phyloP scores from a whole-genome alignment of 2,329 filamentous ascomycete species.

The Xylariaceae sp. region DNA sequence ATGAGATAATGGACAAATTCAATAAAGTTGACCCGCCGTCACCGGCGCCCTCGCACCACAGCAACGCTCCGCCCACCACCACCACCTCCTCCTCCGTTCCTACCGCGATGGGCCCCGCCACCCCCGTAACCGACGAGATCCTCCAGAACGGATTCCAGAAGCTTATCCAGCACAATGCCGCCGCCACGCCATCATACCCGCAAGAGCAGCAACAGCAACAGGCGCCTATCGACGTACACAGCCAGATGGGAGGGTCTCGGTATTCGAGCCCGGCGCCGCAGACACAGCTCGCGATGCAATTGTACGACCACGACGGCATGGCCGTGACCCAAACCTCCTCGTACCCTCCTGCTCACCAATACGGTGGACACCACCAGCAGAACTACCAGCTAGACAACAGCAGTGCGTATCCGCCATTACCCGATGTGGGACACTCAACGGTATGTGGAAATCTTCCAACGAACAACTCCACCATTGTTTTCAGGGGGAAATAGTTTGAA shows the following conservation, averaged over 20 bases:
- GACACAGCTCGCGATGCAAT: constrained; percentile 27
- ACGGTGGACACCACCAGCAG: constrained; percentile 32
- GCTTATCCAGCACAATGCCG: constrained; percentile 48
- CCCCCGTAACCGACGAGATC: constrained; percentile 30
- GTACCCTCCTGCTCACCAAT: constrained; percentile 22
- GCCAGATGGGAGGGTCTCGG: constrained; percentile 34
- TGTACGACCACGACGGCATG: constrained; percentile 33
- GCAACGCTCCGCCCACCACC: constrained; percentile 31
- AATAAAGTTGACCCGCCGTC: constrained; percentile 43
- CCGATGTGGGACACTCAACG: constrained; percentile 28
- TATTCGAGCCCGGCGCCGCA: constrained; percentile 41
- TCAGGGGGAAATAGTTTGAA: not conserved
- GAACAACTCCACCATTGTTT: not conserved
- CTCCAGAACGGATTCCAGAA: constrained; percentile 48
- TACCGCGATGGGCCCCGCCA: too few species aligned
- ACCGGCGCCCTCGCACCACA: constrained; percentile 46
- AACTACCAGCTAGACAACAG: constrained; percentile 31
- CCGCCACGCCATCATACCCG: constrained; percentile 27
- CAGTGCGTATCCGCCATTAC: constrained; percentile 35
- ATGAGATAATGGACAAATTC: constrained; percentile 36
- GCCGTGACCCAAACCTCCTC: constrained; percentile 32
- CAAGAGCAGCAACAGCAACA: constrained; percentile 28
- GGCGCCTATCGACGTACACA: constrained; percentile 34
- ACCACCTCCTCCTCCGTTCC: constrained; percentile 9
- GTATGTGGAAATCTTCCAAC: constrained; percentile 21